Conservation (phyloP, 2,329 filamentous ascomycete species). For the Pyrenochaeta sp. region DNA sequence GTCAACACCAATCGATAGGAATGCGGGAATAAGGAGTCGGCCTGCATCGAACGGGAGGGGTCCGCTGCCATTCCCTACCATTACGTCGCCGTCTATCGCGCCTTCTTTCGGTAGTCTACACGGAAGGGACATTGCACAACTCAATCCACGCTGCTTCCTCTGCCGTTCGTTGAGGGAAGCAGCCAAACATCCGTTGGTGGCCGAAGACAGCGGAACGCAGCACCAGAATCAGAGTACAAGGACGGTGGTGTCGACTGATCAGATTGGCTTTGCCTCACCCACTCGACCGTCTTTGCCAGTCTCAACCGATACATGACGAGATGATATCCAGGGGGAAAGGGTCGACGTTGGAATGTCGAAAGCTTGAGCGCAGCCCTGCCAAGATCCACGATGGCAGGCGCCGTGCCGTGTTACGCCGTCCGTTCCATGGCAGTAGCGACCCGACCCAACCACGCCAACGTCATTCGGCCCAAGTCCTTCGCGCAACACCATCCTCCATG, state of each 20-base stretch:
- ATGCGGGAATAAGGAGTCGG: not conserved
- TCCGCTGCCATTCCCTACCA: not conserved
- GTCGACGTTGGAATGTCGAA: not conserved
- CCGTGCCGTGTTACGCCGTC: conserved; percentile 23
- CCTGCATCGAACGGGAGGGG: not conserved
- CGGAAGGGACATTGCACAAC: not conserved
- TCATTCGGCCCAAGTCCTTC: not conserved
- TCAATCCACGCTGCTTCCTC: not conserved
- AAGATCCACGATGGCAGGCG: conserved; percentile 22
- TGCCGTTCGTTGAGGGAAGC: not conserved
- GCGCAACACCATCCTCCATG: conserved; percentile 8
- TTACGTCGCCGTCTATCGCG: not conserved
- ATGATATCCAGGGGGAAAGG: conserved; percentile 13
- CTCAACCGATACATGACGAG: not conserved
- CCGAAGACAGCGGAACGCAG: not conserved
- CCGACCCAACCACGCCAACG: conserved; percentile 18
- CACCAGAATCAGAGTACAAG: not conserved
- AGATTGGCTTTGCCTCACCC: not conserved
- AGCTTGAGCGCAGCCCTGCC: conserved; percentile 24
- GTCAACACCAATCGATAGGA: not conserved
- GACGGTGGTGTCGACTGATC: not conserved
- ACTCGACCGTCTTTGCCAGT: not conserved
- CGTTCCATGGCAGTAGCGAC: conserved; percentile 14
- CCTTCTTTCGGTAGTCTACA: not conserved
- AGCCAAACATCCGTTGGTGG: not conserved